Evolutionary conservation across 768 basidiomycete genomes (phyloP), one percentile per base, ranked within the genome.

Genomic region (Agaricus blazei): DNA sequence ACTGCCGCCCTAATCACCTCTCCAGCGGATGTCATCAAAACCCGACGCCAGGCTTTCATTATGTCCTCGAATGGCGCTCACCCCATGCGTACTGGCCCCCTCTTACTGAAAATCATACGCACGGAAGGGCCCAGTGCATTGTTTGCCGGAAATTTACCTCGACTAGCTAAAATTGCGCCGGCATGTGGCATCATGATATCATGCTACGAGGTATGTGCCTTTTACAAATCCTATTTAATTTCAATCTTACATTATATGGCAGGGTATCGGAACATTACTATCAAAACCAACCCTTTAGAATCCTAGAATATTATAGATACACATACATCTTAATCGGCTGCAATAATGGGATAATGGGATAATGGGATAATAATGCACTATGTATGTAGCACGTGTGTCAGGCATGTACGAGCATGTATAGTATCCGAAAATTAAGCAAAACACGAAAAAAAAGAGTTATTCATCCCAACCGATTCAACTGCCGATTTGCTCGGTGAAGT

Each of bases 101-200:
- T 97, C 6, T 71, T 91, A 36, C 58, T 79, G 57, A 80, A 83
- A 55, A 87, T 98, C 43, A 64, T 92, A 36, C 81, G 77, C 54
- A 87, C 81, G 3, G 97, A 99, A 67, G 97, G 97, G 1, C 59
- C 74, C 4, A 69, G 79, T 8, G 88, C 90, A 2, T 72, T 98
- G 48, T 96, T 88, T 66, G 85, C 91, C 34, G 97, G 97, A 0
- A 71, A 93, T 40, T 69, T 85, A 7, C 96, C 96, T 49, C 85
- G 97, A 38, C 84, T 95, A 51, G 93, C 85, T 42, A 99, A 98
- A 71, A 96, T 97, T 59, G 93, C 93, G 9, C 97, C 97, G 38
- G 97, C 96, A 41, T 99, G 97, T 70, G 96, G 96, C 24, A 88
- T 99, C 61, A 98, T 98, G 96, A 97, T 98, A 67, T 84, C 90